Base-by-base conservation (phyloP, 257 asterid genomes). In the Nicotiana tomentosiformis region DNA sequence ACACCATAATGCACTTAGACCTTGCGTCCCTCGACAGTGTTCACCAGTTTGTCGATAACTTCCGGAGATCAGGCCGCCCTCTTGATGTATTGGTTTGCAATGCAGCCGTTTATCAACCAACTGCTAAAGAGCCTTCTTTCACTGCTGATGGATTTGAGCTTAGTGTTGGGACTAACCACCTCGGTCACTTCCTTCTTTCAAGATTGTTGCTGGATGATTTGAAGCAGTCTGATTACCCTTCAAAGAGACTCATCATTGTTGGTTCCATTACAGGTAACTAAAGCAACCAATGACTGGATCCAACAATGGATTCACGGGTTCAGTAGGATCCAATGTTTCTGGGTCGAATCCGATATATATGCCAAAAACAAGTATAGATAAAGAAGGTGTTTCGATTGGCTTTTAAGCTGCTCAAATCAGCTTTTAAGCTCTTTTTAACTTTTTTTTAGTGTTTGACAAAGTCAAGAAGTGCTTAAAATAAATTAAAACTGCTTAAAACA, bases 91-190 rank as follows among this genome's bases (percentile, higher is more conserved):
- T 96, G 82, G 99, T 96, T 3, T 96, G 99, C 88, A 94, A 96
- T 80, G 98, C 99, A 1, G 98, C 98, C 0, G 90, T 94, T 20
- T 96, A 96, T 83, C 90, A 89, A 9, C 99, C 99, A 17, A 94
- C 97, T 0, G 97, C 99, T 0, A 89, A 84, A 83, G 94, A 90
- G 83, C 97, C 98, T 1, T 91, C 97, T 0, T 94, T 80, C 78
- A 93, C 96, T 1, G 99, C 95, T 9, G 97, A 96, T 0, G 97
- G 99, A 7, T 96, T 96, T 60, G 98, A 94, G 87, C 93, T 96
- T 8, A 93, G 99, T 76, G 99, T 94, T 33, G 99, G 97, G 26
- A 93, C 97, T 12, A 94, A 95, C 81, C 98, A 95, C 82, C 88
- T 95, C 9, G 98, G 98, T 8, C 99, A 95, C 78, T 96, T 96